Evolutionary conservation across 257 asterid genomes (phyloP), one percentile per base, ranked within the genome.

Genomic region (Fraxinus americana): DNA sequence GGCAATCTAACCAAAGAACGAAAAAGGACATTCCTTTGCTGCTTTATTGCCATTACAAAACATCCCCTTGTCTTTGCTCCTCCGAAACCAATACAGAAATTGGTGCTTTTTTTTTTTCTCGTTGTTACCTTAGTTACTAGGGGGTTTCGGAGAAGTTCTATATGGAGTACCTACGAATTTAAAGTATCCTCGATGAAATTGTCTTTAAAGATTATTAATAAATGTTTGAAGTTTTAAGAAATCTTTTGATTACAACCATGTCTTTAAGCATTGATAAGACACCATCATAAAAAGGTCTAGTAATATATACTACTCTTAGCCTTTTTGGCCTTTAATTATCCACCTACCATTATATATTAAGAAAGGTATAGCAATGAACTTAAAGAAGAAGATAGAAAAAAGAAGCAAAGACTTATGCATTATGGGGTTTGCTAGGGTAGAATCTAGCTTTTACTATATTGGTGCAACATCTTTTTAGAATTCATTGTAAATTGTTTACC

Each of bases 371-470:
- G 69, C 34, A 63, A 63, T 3, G 35, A 10, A 63, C 69, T 25
- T 63, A 25, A 25, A 59, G 14, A 11, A 61, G 17, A 11, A 23
- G 34, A 25, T 7, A 61, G 14, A 25, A 63, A 63, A 59, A 63
- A 63, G 69, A 63, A 61, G 68, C 68, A 61, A 61, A 61, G 0
- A 63, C 25, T 25, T 23, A 9, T 25, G 14, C 66, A 57, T 7
- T n/a, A 57, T 57, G 11, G 66, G 30, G 66, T n/a, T 57, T n/a
- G 30, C 25, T 5, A 57, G 66, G n/a, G 66, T 57, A 23, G 69
- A 63, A 63, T 63, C 69, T 25, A 63, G 69, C 69, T 23, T 63
- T 63, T 63, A 63, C 69, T 63, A 25, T 25, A 63, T 25, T 63
- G 0, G 69, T 10, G 69, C 69, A 63, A 63, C 35, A 25, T 11